phyloP scores from a whole-genome alignment of 768 basidiomycete genomes.

The Amanita phalloides region DNA sequence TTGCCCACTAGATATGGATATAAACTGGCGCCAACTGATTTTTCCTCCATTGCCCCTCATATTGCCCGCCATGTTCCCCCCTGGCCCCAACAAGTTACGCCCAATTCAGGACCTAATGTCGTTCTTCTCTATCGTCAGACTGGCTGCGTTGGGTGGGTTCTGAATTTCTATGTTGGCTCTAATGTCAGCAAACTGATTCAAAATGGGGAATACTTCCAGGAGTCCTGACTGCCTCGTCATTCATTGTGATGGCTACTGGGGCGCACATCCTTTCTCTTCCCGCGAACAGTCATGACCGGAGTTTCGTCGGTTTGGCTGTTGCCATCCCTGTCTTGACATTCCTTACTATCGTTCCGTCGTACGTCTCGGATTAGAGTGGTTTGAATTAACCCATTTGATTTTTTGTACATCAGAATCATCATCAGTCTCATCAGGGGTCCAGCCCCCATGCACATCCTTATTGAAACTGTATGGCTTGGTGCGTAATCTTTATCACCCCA shows the following conservation, averaged over 20 bases:
- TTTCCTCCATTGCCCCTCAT: neutral
- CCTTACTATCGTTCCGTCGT: slow-evolving; percentile 30
- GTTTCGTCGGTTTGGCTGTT: slow-evolving; percentile 23
- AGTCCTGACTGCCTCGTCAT: slow-evolving; percentile 11
- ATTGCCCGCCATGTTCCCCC: too few species aligned
- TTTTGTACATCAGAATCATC: slow-evolving; percentile 15
- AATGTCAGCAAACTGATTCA: neutral
- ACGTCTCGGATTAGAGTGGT: slow-evolving; percentile 7
- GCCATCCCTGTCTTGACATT: slow-evolving; percentile 25
- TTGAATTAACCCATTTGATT: neutral
- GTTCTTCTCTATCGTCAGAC: neutral
- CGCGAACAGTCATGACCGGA: neutral
- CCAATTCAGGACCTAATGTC: too few species aligned
- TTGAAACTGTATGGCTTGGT: slow-evolving; percentile 32
- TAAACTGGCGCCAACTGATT: neutral
- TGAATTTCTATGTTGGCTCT: too few species aligned
- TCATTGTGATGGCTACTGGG: slow-evolving; percentile 15
- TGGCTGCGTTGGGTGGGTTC: neutral
- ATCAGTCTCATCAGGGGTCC: slow-evolving; percentile 25
- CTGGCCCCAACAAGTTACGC: neutral
- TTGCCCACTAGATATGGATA: neutral
- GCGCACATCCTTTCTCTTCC: slow-evolving; percentile 15
- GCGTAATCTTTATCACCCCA: slow-evolving; percentile 2
- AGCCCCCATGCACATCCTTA: slow-evolving; percentile 26
- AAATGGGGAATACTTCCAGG: neutral